A percentile compares a stretch with the other conserved stretches of the same genome.
Conservation (phyloP, 2,329 filamentous ascomycete genomes). For the Gaeumannomyces tritici region DNA sequence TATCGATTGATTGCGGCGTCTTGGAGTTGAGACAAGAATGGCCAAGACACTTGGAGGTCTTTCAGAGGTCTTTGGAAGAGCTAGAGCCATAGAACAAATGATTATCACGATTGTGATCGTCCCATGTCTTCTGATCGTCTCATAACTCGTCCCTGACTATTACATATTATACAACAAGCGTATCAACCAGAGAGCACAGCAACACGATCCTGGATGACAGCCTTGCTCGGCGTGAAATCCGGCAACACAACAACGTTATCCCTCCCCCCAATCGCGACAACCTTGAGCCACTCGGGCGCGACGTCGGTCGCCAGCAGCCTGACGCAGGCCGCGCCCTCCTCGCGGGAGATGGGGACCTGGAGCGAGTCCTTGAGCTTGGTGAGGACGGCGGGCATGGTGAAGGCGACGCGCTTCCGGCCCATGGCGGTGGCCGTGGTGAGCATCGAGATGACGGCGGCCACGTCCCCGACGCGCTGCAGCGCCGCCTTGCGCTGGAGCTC, state of each 20-base stretch:
- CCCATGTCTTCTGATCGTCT: background rate
- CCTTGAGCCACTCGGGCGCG: conserved; percentile 45
- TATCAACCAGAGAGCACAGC: conserved; percentile 4
- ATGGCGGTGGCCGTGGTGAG: conserved; percentile 44
- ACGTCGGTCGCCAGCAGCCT: conserved; percentile 43
- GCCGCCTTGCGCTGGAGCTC: conserved; percentile 54
- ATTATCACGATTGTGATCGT: background rate
- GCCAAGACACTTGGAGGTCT: background rate
- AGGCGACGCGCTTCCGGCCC: conserved; percentile 50
- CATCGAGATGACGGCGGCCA: conserved; percentile 58
- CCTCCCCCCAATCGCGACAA: conserved; percentile 40
- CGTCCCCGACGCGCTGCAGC: conserved; percentile 57
- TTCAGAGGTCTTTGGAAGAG: background rate
- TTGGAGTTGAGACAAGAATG: background rate
- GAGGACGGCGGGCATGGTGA: conserved; percentile 53
- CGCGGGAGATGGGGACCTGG: conserved; percentile 40
- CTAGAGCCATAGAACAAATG: background rate
- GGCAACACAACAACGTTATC: conserved; percentile 49
- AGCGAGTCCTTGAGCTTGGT: conserved; percentile 61
- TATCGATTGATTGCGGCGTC: background rate
- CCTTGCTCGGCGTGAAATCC: conserved; percentile 22
- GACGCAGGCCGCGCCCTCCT: conserved; percentile 41
- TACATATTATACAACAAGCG: too few relatives aligned
- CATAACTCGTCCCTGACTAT: background rate
- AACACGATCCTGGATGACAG: conserved; percentile 21